phyloP scores from a whole-genome alignment of 352 stramenopile genomes.

The Peronospora tabacina region DNA sequence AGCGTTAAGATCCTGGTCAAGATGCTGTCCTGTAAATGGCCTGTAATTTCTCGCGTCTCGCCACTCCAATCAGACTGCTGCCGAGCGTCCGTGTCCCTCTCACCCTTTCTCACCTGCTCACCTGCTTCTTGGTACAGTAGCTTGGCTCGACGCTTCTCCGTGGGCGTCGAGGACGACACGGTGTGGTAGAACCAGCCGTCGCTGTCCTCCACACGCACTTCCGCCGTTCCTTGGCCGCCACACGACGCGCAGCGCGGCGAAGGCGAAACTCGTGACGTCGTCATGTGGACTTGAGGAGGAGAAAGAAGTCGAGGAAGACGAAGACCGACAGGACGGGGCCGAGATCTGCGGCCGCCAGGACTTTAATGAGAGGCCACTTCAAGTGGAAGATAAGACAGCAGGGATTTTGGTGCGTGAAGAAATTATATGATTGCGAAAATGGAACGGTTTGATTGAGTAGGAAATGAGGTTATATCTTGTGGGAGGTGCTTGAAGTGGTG shows the following conservation, averaged over 20 bases:
- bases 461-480: too few relatives aligned
- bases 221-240: conserved; percentile 34
- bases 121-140: conserved; percentile 22
- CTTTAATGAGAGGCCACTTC: conserved; percentile 13
- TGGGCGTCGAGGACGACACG: conserved; percentile 46
- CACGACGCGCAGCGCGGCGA: conserved; percentile 19
- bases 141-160: conserved; percentile 22
- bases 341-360: conserved; percentile 10
- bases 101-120: conserved; percentile 16
- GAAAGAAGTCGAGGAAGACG: conserved; percentile 1
- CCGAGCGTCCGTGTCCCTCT: conserved; percentile 5
- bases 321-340: not conserved
- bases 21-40: conserved; percentile 44
- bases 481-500: not conserved
- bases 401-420: conserved; percentile 5
- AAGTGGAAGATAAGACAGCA: not conserved
- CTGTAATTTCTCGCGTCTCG: conserved; percentile 30
- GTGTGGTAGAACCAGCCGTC: conserved; percentile 40
- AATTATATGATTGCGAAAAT: not conserved
- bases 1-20: conserved; percentile 67
- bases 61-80: conserved; percentile 23
- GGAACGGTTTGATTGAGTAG: not conserved
- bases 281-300: conserved; percentile 8
- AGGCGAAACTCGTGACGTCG: conserved; percentile 4
- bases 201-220: conserved; percentile 10